Percentiles rank a stretch among this genome's conserved stretches.
phyloP scores from a whole-genome alignment of 1,284 basidiomycete species.

The Schizophyllum amplum region DNA sequence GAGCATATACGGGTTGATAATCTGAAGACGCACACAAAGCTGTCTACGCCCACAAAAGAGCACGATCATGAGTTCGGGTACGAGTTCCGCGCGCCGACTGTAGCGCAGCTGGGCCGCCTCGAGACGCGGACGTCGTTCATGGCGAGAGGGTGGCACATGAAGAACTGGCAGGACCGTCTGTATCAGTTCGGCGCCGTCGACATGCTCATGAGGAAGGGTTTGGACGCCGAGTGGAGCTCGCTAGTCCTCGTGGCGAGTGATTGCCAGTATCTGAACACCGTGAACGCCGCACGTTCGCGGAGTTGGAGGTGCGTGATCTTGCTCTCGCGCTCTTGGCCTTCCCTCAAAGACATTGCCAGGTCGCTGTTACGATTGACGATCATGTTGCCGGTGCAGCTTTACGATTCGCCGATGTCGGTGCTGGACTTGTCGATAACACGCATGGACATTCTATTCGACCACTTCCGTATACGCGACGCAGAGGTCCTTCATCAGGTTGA shows the following conservation, averaged over 20 bases:
- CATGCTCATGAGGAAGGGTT: neutral
- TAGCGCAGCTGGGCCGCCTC: neutral
- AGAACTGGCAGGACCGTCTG: neutral
- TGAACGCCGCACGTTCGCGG: neutral
- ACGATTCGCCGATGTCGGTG: neutral
- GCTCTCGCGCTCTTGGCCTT: neutral
- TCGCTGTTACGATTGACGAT: neutral
- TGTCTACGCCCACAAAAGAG: neutral
- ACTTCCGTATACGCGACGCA: neutral
- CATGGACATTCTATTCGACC: neutral
- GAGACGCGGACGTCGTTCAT: neutral
- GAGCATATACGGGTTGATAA: neutral
- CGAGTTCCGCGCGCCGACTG: neutral
- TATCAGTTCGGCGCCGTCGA: neutral
- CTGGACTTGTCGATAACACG: neutral
- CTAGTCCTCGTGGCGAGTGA: neutral
- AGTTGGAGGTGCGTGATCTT: neutral
- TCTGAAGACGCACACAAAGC: neutral
- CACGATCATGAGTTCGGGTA: neutral
- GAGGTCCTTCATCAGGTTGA: neutral
- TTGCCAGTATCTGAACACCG: neutral
- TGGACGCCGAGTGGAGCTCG: neutral
- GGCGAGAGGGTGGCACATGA: neutral
- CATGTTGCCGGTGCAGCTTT: neutral
- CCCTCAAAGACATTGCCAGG: neutral